These are phyloP conservation scores for Sequoiadendron giganteum DNA, from an alignment of 75 land plant species.

Conservation along the genomic window DNA sequence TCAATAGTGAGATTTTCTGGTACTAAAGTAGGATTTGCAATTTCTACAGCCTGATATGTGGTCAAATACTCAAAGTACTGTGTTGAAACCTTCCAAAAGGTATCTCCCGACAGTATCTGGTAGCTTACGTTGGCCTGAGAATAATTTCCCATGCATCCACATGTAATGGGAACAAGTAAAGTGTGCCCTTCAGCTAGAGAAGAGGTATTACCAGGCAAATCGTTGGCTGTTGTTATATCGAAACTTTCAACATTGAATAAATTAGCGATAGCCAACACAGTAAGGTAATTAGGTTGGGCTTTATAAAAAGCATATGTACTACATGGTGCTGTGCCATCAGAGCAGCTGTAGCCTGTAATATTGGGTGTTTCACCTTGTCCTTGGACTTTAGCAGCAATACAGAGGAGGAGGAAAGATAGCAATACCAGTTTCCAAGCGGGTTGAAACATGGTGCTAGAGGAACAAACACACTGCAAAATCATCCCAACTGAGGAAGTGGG, in stretches of 20 bases:
- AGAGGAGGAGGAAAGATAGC: not conserved
- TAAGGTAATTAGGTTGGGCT: slow-evolving; percentile 23
- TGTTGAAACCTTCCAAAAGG: slow-evolving; percentile 48
- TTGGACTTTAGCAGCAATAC: not conserved
- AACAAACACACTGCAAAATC: not conserved
- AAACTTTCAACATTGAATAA: slow-evolving; percentile 32
- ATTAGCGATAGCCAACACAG: slow-evolving; percentile 24
- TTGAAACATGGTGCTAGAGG: not conserved
- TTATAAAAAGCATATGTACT: slow-evolving; percentile 31
- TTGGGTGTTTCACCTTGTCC: too few relatives aligned
- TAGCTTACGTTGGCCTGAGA: slow-evolving; percentile 11
- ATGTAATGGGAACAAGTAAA: slow-evolving; percentile 54
- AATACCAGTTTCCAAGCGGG: not conserved
- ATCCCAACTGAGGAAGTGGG: not conserved
- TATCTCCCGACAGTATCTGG: slow-evolving; percentile 46
- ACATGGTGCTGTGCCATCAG: slow-evolving; percentile 13
- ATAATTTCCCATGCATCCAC: slow-evolving; percentile 15
- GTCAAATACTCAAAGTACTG: slow-evolving; percentile 49
- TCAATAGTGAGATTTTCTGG: slow-evolving; percentile 33
- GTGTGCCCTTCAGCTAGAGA: slow-evolving; percentile 31
- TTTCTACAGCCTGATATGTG: slow-evolving; percentile 39
- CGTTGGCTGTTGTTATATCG: slow-evolving; percentile 29
- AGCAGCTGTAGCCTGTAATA: too few relatives aligned
- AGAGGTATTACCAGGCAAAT: slow-evolving; percentile 16
- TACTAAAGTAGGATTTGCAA: slow-evolving; percentile 34